Conservation (phyloP, 371 early-diverging fungal species). For the Phascolomyces articulosus region DNA sequence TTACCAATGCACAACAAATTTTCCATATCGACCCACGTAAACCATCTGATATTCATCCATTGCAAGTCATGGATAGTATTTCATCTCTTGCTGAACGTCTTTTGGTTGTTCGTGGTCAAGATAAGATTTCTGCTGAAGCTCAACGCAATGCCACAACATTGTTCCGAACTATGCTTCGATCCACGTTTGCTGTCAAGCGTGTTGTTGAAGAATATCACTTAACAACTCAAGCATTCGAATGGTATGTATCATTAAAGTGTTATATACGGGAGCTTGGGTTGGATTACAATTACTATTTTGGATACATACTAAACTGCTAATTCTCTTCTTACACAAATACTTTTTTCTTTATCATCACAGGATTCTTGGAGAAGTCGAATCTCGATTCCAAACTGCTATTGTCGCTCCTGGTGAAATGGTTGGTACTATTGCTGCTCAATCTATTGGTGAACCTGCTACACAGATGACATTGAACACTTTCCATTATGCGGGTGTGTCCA, state of each 20-base stretch:
- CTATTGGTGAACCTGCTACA: constrained; percentile 99
- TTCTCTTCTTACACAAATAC: too few species aligned
- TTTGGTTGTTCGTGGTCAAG: constrained; percentile 87
- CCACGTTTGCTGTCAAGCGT: constrained; percentile 81
- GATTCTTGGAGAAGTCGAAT: constrained; percentile 91
- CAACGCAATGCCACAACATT: constrained; percentile 92
- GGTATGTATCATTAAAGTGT: constrained; percentile 40
- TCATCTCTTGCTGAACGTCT: constrained; percentile 71
- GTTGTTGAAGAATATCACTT: constrained; percentile 93
- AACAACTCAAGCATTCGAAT: constrained; percentile 89
- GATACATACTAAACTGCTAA: too few species aligned
- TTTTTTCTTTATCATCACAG: constrained; percentile 11
- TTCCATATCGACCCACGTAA: constrained; percentile 84
- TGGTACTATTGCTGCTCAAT: constrained; percentile 99
- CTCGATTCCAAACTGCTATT: constrained; percentile 87
- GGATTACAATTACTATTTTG: too few species aligned
- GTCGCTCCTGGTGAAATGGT: constrained; percentile 99
- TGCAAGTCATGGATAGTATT: constrained; percentile 78
- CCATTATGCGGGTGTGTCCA: constrained; percentile 99
- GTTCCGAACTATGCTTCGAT: constrained; percentile 87
- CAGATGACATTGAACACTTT: constrained; percentile 99
- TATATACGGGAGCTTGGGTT: not conserved
- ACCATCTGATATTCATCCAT: constrained; percentile 88
- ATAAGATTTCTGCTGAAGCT: constrained; percentile 83
- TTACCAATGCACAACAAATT: constrained; percentile 89